A percentile compares a stretch with the other conserved stretches of the same genome.
Conservation (phyloP, 1,139 yeast genomes). For the Pichia sp. region DNA sequence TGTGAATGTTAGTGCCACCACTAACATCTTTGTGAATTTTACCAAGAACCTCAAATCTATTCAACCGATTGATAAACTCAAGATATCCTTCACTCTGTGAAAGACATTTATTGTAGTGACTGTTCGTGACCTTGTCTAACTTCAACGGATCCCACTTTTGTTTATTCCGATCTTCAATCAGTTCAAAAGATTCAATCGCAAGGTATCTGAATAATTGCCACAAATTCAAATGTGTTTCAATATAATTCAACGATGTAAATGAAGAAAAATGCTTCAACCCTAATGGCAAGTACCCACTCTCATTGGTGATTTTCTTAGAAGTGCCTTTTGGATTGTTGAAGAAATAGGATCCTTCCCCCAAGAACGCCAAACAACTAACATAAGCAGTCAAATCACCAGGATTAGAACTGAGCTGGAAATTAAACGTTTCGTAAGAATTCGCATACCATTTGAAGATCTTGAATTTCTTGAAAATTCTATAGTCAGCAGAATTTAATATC, state of each 20-base stretch:
- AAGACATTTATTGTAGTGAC: slow-evolving; percentile 12
- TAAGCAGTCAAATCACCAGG: slow-evolving; percentile 31
- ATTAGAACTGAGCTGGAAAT: slow-evolving; percentile 28
- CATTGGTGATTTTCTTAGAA: not conserved
- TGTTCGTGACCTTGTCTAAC: slow-evolving; percentile 13
- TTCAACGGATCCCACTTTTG: slow-evolving; percentile 11
- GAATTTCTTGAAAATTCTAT: slow-evolving; percentile 22
- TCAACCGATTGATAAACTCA: slow-evolving; percentile 12
- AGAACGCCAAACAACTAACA: slow-evolving; percentile 30
- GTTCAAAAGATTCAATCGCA: slow-evolving; percentile 8
- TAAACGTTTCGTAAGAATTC: slow-evolving; percentile 33
- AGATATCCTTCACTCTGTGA: slow-evolving; percentile 17
- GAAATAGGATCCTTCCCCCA: slow-evolving; percentile 20
- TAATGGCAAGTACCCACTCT: slow-evolving; percentile 18
- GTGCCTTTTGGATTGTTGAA: not conserved
- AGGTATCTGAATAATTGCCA: slow-evolving; percentile 31
- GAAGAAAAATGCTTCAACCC: slow-evolving; percentile 31
- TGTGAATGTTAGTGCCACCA: slow-evolving; percentile 15
- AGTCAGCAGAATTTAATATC: slow-evolving; percentile 19
- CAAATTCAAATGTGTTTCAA: slow-evolving; percentile 34
- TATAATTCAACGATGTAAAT: slow-evolving; percentile 25
- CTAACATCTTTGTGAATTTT: slow-evolving; percentile 8
- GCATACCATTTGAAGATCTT: slow-evolving; percentile 30
- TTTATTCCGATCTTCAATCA: slow-evolving; percentile 3
- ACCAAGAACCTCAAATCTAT: slow-evolving; percentile 10